Evolutionary conservation across 2,329 filamentous ascomycete species (phyloP), one percentile per base, ranked within the genome.

Genomic region (Ascomycota sp.): DNA sequence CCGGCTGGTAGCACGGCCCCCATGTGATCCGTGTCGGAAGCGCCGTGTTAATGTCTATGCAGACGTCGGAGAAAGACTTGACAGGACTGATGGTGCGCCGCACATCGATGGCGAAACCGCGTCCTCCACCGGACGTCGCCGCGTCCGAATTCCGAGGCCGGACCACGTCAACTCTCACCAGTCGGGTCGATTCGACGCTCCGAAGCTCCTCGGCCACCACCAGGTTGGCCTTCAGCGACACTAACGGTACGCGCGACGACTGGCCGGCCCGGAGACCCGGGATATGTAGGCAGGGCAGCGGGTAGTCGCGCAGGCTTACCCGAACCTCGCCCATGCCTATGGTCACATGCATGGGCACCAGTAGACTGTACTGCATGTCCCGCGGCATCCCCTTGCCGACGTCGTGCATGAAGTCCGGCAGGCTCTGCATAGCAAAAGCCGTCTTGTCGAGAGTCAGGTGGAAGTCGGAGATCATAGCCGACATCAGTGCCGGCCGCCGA

Each of bases 341-440:
- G 38, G 82, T 74, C 3, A 98, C 64, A 48, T 78, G 79, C 74
- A 94, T 82, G 0, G 89, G 91, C 8, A 98, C 61, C 12, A 98
- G 63, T 13, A 98, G 61, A 8, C 82, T 74, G 48, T 95, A 98
- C 44, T 86, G 62, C 68, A 83, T 98, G 43, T 91, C 75, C 36
- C 71, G 64, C 1, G 89, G 89, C 71, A 98, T 91, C 1, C 89
- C 89, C 55, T 98, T 98, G n/a, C 89, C 89, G 33, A 95, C 75
- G 28, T 71, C 69, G 45, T 94, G 68, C 19, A 98, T 58, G 46
- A 92, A 98, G 11, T 77, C 68, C 0, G 86, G 79, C 32, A 86
- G 70, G 9, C 93, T 74, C 3, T 69, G 62, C 34, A 92, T 58
- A 0, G 83, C 76, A 46, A 98, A 98, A 0, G 80, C 86, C 1